phyloP scores from a whole-genome alignment of 2,329 filamentous ascomycete genomes.

The Salinomyces thailandicus region DNA sequence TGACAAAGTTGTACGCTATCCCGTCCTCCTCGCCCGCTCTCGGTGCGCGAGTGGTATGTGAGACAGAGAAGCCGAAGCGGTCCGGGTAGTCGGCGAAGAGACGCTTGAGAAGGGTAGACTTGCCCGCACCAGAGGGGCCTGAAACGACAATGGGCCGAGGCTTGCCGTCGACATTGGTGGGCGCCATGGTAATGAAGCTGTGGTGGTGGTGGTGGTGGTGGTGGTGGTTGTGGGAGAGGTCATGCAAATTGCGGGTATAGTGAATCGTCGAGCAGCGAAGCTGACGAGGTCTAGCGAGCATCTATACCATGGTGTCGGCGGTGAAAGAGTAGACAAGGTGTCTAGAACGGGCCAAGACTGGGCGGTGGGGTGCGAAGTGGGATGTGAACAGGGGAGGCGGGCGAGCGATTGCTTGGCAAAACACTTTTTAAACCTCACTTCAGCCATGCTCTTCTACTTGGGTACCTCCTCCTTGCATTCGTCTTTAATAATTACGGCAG shows the following conservation, averaged over 20 bases:
- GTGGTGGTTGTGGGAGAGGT: background rate
- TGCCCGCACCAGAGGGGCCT: constrained; percentile 69
- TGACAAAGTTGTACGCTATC: constrained; percentile 71
- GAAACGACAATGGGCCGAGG: constrained; percentile 63
- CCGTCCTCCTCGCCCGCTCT: constrained; percentile 66
- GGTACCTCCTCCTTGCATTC: no score
- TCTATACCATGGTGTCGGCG: constrained; percentile 2
- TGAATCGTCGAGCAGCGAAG: constrained; percentile 13
- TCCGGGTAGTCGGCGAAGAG: constrained; percentile 57
- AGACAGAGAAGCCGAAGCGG: constrained; percentile 52
- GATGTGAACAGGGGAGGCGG: no score
- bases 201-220: background rate
- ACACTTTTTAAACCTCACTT: no score
- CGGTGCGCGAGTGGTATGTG: constrained; percentile 68
- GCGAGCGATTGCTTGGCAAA: no score
- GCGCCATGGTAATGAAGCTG: constrained; percentile 4
- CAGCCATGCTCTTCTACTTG: no score
- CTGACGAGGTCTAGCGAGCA: constrained; percentile 6
- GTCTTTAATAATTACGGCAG: no score
- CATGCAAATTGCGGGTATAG: background rate
- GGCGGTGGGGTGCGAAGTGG: no score
- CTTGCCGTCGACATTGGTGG: constrained; percentile 5
- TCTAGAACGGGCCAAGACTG: no score
- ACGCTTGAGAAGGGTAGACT: constrained; percentile 66
- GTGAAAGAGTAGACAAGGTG: background rate